Conservation (phyloP, 495 filamentous ascomycete genomes). For the Geopyxis carbonaria region DNA sequence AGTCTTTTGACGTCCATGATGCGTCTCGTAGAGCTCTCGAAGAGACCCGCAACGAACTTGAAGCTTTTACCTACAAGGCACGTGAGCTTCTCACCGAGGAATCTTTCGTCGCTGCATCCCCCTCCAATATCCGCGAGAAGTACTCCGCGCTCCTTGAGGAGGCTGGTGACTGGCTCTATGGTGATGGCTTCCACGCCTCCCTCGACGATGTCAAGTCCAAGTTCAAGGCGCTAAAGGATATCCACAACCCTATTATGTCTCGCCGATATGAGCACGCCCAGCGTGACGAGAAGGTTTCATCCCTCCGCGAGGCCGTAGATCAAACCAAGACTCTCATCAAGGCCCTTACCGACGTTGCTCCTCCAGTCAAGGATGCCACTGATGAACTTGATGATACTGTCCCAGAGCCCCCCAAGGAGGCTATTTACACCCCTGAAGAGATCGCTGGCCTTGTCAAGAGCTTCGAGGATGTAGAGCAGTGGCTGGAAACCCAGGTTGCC, state of each 20-base stretch:
- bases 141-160: conserved; percentile 48
- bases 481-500: conserved; percentile 51
- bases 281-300: conserved; percentile 15
- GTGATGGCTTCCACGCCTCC: conserved; percentile 57
- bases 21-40: conserved; percentile 56
- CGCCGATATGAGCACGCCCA: conserved; percentile 31
- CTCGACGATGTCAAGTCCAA: conserved; percentile 52
- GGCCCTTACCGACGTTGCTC: conserved; percentile 25
- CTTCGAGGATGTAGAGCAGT: conserved; percentile 34
- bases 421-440: conserved; percentile 45
- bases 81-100: conserved; percentile 65
- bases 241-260: conserved; percentile 33
- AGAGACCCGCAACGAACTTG: conserved; percentile 79
- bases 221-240: conserved; percentile 46
- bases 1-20: conserved; percentile 41
- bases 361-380: conserved; percentile 26
- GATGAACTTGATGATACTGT: conserved; percentile 26
- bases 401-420: conserved; percentile 30
- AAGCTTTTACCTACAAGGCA: conserved; percentile 80
- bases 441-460: conserved; percentile 37
- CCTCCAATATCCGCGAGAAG: conserved; percentile 38
- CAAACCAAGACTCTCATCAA: conserved; percentile 29
- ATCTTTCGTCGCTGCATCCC: conserved; percentile 53
- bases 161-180: conserved; percentile 80
- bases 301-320: conserved; percentile 36